Evolutionary conservation across 352 stramenopile genomes (phyloP), one percentile per base, ranked within the genome.

Genomic region (Globisporangium solare): DNA sequence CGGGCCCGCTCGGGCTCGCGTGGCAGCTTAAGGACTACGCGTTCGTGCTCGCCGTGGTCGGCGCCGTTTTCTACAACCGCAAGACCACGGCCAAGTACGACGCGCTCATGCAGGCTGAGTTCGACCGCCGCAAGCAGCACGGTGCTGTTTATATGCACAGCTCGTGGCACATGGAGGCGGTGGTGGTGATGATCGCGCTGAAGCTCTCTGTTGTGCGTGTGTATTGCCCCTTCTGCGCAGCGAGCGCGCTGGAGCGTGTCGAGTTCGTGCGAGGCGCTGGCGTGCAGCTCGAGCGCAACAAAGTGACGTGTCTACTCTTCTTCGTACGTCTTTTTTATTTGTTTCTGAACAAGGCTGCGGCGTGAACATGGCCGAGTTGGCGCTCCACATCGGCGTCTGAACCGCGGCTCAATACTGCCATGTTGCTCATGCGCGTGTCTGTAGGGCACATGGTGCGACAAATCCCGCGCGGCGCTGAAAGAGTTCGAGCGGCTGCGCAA

Each of bases 301-400:
- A 80, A 66, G 69, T 89, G 43, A 88, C 76, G 0, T 82, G 79
- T 35, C 61, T 89, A 18, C 63, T 92, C n/a, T 92, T 92, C 70
- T 92, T 92, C 43, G 82, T 92, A 73, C 35, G 72, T 70, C 6
- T 14, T n/a, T 21, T 12, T 15, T 27, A 15, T 6, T 6, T 35
- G 6, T 35, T 35, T 6, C 27, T 35, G 27, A 6, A n/a, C n/a
- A 6, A 35, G 10, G 0, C 27, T 11, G 27, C 27, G 27, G 27
- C 27, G 10, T 35, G 27, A 35, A 35, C 10, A 35, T 35, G 27
- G 27, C 27, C 6, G 27, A 7, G 27, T 35, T 35, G 10, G 7
- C 31, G 17, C 24, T 13, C 4, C 27, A 22, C 2, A 54, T 45
- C 12, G 17, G 6, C n/a, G 32, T 45, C 20, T 18, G 3, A 35